These are phyloP conservation scores for Geotrichum carabidarum DNA, from an alignment of 1,139 yeast species.

Conservation along the genomic window DNA sequence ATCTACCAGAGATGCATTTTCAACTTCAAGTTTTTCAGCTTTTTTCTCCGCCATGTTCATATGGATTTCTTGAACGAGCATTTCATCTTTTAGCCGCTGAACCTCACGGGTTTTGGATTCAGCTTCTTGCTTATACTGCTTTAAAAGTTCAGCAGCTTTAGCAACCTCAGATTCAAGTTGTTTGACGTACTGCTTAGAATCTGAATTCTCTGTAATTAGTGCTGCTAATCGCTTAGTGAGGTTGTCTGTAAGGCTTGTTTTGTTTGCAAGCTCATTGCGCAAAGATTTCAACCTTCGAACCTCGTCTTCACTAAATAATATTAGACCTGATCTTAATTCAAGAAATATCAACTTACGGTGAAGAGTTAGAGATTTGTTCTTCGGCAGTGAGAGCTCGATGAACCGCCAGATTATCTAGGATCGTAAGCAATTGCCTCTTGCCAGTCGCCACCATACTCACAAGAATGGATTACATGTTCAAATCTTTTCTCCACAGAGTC, in stretches of 20 bases:
- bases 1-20: slow-evolving; percentile 48
- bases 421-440: not conserved
- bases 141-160: slow-evolving; percentile 8
- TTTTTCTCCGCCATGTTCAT: slow-evolving; percentile 54
- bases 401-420: slow-evolving; percentile 17
- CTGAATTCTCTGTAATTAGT: not conserved
- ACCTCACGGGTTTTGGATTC: slow-evolving; percentile 41
- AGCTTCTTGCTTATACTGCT: slow-evolving; percentile 27
- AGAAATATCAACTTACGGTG: slow-evolving; percentile 10
- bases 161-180: slow-evolving; percentile 12
- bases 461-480: slow-evolving; percentile 23
- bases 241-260: slow-evolving; percentile 10
- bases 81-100: slow-evolving; percentile 65
- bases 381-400: slow-evolving; percentile 22
- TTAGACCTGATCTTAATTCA: not conserved
- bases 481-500: slow-evolving; percentile 29
- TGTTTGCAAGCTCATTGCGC: slow-evolving; percentile 18
- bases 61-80: slow-evolving; percentile 64
- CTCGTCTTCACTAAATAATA: not conserved
- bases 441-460: slow-evolving; percentile 23
- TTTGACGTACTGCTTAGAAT: slow-evolving; percentile 13
- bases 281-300: slow-evolving; percentile 2
- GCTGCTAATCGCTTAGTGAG: slow-evolving; percentile 11
- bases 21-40: slow-evolving; percentile 37
- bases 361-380: not conserved